A percentile compares a stretch with the other conserved stretches of the same genome.
These are phyloP conservation scores for Aspergillus sp. DNA, from an alignment of 2,329 filamentous ascomycete genomes.

Conservation along the genomic window DNA sequence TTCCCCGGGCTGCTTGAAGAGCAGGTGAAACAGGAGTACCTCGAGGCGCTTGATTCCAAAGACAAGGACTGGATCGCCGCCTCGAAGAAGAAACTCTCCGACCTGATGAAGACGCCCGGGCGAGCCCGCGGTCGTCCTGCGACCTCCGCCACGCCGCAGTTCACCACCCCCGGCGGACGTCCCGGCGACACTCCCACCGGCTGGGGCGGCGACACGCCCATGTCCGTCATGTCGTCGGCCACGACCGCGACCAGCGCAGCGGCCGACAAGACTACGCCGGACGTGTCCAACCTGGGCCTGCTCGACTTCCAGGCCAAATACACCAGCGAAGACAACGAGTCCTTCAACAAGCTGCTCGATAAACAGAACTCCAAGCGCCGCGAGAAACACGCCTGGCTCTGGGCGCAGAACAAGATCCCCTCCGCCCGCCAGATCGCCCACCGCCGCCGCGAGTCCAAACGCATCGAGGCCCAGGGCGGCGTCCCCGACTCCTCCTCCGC, in stretches of 20 bases:
- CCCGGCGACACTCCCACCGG: conserved; percentile 37
- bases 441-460: conserved; percentile 60
- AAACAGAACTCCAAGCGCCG: conserved; percentile 81
- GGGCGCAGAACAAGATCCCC: conserved; percentile 79
- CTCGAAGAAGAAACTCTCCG: conserved; percentile 68
- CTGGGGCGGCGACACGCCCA: conserved; percentile 73
- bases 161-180: conserved; percentile 20
- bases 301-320: conserved; percentile 87
- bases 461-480: conserved; percentile 64
- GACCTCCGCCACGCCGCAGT: background rate
- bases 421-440: conserved; percentile 61
- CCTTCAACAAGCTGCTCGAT: conserved; percentile 89
- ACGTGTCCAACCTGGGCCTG: conserved; percentile 73
- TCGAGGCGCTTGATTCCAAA: conserved; percentile 84
- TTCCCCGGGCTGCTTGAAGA: conserved; percentile 88
- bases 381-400: conserved; percentile 86
- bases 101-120: conserved; percentile 76
- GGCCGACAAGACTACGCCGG: conserved; percentile 51
- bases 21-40: conserved; percentile 85
- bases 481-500: conserved; percentile 45
- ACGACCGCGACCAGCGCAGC: conserved; percentile 19
- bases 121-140: conserved; percentile 37
- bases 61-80: conserved; percentile 83
- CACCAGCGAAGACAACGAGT: conserved; percentile 97
- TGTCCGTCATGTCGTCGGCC: conserved; percentile 48